Percentiles rank a stretch among this genome's conserved stretches.
Conservation (phyloP, 192 early-diverging fungal genomes). For the Coemansia umbellata region DNA sequence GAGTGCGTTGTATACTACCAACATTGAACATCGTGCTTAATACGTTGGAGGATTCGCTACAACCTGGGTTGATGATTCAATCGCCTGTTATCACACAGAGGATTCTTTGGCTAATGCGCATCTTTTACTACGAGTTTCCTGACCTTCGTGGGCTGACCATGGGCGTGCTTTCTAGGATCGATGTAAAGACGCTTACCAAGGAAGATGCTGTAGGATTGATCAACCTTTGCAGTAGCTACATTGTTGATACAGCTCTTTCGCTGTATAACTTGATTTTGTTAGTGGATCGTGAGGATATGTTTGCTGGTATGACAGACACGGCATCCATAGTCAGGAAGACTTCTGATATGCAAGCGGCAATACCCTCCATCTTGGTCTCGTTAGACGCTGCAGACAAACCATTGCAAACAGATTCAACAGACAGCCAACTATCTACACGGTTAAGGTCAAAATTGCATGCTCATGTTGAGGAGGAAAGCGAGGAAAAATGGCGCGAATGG, state of each 20-base stretch:
- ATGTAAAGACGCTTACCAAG: constrained; percentile 2
- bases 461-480: background rate
- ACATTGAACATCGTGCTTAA: constrained; percentile 3
- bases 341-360: constrained; percentile 1
- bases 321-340: background rate
- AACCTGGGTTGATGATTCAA: constrained; percentile 21
- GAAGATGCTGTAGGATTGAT: constrained; percentile 16
- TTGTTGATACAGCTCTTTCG: constrained; percentile 5
- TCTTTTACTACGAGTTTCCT: constrained; percentile 30
- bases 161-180: constrained; percentile 21
- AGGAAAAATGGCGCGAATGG: background rate
- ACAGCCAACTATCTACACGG: too few species aligned
- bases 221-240: constrained; percentile 13
- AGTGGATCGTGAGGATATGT: background rate
- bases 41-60: constrained; percentile 25
- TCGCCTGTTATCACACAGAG: constrained; percentile 20
- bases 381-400: background rate
- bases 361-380: background rate
- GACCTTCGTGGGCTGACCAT: constrained; percentile 14
- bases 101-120: constrained; percentile 26
- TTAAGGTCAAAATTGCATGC: too few species aligned
- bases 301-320: background rate
- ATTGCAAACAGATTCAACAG: background rate
- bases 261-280: background rate
- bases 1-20: constrained; percentile 23